These are phyloP conservation scores for Bretschneidera sinensis DNA, from an alignment of 345 rosid species.

Conservation along the genomic window DNA sequence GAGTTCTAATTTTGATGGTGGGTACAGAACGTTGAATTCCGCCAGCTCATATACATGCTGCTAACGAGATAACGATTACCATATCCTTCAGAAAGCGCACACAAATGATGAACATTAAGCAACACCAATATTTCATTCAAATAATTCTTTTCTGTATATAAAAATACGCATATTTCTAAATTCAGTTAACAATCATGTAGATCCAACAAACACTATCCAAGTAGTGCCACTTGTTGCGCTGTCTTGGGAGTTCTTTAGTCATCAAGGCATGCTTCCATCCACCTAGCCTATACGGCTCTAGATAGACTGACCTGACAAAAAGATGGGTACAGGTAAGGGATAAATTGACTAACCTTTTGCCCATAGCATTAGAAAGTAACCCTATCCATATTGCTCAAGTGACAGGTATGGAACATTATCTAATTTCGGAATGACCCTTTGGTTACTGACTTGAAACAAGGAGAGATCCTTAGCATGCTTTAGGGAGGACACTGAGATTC, in stretches of 20 bases:
- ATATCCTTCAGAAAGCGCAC: not conserved
- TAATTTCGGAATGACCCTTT: not conserved
- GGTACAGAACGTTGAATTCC: no score
- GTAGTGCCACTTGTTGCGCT: constrained; percentile 19
- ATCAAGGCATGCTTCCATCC: not conserved
- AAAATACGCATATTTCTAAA: constrained; percentile 18
- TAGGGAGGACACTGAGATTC: constrained; percentile 39
- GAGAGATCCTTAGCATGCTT: constrained; percentile 8
- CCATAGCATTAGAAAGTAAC: constrained; percentile 5
- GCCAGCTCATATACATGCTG: no score
- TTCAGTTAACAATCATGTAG: constrained; percentile 8
- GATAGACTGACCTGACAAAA: constrained; percentile 14
- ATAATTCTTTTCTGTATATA: constrained; percentile 4
- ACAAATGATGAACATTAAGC: not conserved
- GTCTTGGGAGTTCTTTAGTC: constrained; percentile 12
- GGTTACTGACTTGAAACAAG: not conserved
- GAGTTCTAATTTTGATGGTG: no score
- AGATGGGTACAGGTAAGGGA: constrained; percentile 13
- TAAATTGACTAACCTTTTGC: constrained; percentile 16
- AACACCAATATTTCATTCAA: constrained; percentile 8
- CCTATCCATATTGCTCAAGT: constrained; percentile 14
- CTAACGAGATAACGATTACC: not conserved
- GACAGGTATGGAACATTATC: constrained; percentile 13
- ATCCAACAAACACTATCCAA: constrained; percentile 4
- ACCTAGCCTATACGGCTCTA: constrained; percentile 17